Evolutionary conservation across 257 asterid genomes (phyloP).

Genomic region (Fraxinus anomala): DNA sequence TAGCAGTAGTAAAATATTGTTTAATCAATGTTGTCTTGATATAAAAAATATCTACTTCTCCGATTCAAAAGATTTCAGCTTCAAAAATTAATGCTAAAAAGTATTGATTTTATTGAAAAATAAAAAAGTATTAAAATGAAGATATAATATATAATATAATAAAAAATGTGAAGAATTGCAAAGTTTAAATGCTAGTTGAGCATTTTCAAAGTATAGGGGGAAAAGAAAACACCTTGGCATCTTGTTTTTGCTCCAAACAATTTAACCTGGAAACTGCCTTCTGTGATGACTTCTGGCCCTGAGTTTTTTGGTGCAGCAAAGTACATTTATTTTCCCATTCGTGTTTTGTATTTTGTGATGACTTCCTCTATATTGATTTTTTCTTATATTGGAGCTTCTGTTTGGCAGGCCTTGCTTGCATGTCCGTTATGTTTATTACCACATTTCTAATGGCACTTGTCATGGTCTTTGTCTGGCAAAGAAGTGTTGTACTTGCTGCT

Average conservation of each 20-base stretch:
- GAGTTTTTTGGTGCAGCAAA: background rate
- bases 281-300: background rate
- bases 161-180: background rate
- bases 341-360: background rate
- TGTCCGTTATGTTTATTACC: conserved; percentile 89
- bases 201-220: background rate
- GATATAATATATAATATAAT: too few relatives aligned
- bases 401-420: conserved; percentile 86
- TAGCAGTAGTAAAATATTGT: too few relatives aligned
- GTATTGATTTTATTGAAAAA: too few relatives aligned
- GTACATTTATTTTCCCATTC: background rate
- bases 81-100: too few relatives aligned
- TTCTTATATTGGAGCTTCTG: background rate
- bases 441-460: conserved; percentile 89
- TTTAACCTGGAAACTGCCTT: background rate
- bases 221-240: background rate
- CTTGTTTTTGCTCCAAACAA: background rate
- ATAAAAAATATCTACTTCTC: too few relatives aligned
- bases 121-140: too few relatives aligned
- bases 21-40: too few relatives aligned
- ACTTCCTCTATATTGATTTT: background rate
- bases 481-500: conserved; percentile 47
- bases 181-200: background rate
- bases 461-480: conserved; percentile 82
- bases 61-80: too few relatives aligned